Percentiles rank a stretch among this genome's conserved stretches.
These are phyloP conservation scores for Trametes maxima DNA, from an alignment of 768 basidiomycete genomes.

Conservation along the genomic window DNA sequence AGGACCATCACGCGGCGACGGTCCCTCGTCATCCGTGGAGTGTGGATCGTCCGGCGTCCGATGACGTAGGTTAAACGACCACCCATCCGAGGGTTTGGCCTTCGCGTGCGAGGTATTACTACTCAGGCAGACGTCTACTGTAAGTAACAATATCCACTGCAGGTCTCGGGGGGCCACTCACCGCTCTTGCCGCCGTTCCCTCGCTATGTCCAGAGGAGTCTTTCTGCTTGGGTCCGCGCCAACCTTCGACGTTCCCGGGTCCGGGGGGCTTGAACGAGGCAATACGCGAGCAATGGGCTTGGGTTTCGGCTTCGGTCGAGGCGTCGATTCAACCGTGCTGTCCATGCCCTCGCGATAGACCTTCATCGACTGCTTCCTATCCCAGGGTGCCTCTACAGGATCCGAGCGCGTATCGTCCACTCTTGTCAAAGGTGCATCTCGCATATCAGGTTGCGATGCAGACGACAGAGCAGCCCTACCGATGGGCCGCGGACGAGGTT, in stretches of 20 bases:
- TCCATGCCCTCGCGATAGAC: not conserved
- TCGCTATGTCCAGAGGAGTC: constrained; percentile 12
- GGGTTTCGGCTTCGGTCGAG: constrained; percentile 1
- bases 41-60: not conserved
- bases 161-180: not conserved
- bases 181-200: constrained; percentile 10
- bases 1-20: too few relatives aligned
- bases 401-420: not conserved
- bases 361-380: not conserved
- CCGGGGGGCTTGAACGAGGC: not conserved
- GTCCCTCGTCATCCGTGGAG: constrained; percentile 9
- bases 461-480: not conserved
- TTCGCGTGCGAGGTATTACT: not conserved
- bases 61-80: constrained; percentile 12
- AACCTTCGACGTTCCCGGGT: not conserved
- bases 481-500: constrained; percentile 3
- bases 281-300: too few relatives aligned
- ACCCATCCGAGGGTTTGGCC: not conserved
- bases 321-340: not conserved
- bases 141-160: not conserved
- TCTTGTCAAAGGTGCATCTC: not conserved
- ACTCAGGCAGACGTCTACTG: not conserved
- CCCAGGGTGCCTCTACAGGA: not conserved
- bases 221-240: not conserved
- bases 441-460: not conserved